Evolutionary conservation across 2,329 filamentous ascomycete genomes (phyloP).

Genomic region (Bimuria novae-zelandiae): DNA sequence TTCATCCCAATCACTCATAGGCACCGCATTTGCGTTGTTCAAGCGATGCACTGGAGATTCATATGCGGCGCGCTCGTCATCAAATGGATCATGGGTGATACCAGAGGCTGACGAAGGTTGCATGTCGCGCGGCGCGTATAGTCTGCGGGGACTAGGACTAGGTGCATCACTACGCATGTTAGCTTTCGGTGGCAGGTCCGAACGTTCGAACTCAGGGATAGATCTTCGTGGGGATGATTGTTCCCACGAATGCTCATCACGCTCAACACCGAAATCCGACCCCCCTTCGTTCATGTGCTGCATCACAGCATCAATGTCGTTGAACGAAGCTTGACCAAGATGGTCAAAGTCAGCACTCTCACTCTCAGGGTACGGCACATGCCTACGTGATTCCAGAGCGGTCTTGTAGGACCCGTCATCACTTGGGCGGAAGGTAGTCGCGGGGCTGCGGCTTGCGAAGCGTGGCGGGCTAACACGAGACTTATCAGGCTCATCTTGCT

Average conservation of each 20-base stretch:
- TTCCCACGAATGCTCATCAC: constrained; percentile 54
- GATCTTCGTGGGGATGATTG: constrained; percentile 40
- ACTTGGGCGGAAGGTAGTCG: constrained; percentile 47
- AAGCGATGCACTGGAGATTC: constrained; percentile 66
- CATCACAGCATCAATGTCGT: constrained; percentile 94
- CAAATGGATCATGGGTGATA: constrained; percentile 60
- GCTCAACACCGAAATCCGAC: constrained; percentile 75
- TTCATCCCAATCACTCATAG: constrained; percentile 90
- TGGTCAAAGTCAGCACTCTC: constrained; percentile 44
- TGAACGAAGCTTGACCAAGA: constrained; percentile 60
- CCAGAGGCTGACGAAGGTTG: constrained; percentile 41
- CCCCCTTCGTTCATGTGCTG: constrained; percentile 76
- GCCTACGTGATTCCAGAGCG: constrained; percentile 40
- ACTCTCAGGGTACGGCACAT: constrained; percentile 41
- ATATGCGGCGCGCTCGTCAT: constrained; percentile 64
- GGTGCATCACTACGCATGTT: constrained; percentile 69
- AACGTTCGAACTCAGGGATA: constrained; percentile 38
- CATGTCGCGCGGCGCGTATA: constrained; percentile 32
- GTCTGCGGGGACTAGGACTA: constrained; percentile 71
- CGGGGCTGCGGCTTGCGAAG: constrained; percentile 41
- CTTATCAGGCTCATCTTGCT: constrained; percentile 28
- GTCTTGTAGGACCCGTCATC: constrained; percentile 48
- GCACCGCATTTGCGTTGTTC: constrained; percentile 65
- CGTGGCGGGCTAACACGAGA: constrained; percentile 22
- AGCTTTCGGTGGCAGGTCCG: constrained; percentile 40